Conservation (phyloP, 2,329 filamentous ascomycete species). For the Paracamarosporium sp. region DNA sequence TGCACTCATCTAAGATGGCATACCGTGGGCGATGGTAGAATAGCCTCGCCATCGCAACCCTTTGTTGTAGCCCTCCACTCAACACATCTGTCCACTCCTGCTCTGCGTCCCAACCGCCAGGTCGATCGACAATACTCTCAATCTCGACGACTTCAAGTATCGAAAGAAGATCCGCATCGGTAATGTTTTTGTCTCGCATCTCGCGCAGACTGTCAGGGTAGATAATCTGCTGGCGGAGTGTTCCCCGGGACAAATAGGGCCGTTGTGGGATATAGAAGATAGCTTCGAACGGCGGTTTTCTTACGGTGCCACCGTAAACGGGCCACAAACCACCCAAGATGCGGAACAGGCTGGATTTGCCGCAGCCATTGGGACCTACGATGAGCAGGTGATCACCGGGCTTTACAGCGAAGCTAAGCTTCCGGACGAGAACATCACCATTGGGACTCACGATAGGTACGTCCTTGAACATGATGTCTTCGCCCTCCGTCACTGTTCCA, state of each 20-base stretch:
- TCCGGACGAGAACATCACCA: slow-evolving; percentile 86
- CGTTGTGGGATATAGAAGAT: slow-evolving; percentile 99
- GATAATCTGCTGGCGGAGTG: slow-evolving; percentile 94
- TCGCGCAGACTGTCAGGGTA: slow-evolving; percentile 90
- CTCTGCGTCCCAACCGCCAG: slow-evolving; percentile 88
- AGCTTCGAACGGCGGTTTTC: slow-evolving; percentile 88
- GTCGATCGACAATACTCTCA: slow-evolving; percentile 79
- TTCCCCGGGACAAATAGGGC: slow-evolving; percentile 89
- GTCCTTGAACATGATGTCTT: slow-evolving; percentile 82
- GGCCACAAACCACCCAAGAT: slow-evolving; percentile 97
- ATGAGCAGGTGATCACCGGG: slow-evolving; percentile 92
- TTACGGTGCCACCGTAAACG: slow-evolving; percentile 91
- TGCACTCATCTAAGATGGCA: slow-evolving; percentile 97
- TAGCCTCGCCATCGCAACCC: slow-evolving; percentile 92
- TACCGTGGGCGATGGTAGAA: slow-evolving; percentile 95
- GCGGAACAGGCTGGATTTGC: slow-evolving; percentile 94
- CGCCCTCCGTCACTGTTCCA: slow-evolving; percentile 81
- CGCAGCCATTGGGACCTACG: slow-evolving; percentile 95
- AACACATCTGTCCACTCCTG: slow-evolving; percentile 97
- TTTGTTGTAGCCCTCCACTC: slow-evolving; percentile 90
- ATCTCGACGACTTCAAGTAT: slow-evolving; percentile 84
- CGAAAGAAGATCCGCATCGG: slow-evolving; percentile 77
- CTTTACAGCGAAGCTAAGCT: slow-evolving; percentile 84
- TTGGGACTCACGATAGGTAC: slow-evolving; percentile 98
- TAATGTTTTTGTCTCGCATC: slow-evolving; percentile 84